phyloP scores from a whole-genome alignment of 306 rosid genomes.

The Vigna reflexopilosa region DNA sequence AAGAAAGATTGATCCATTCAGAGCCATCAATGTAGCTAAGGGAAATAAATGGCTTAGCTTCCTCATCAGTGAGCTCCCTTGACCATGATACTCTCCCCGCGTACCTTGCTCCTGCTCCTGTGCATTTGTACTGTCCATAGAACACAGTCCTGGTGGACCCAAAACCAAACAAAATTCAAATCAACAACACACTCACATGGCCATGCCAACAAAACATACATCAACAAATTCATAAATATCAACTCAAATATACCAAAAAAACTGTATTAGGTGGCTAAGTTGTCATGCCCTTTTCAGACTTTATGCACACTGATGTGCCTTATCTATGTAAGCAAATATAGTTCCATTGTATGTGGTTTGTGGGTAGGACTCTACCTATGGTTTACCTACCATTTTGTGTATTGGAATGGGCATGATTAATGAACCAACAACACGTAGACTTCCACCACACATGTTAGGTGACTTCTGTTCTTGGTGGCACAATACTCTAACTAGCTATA shows the following conservation, averaged over 20 bases:
- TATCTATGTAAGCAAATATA: constrained; percentile 17
- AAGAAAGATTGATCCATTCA: constrained; percentile 50
- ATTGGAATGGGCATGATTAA: constrained; percentile 36
- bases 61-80: constrained; percentile 68
- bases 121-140: constrained; percentile 80
- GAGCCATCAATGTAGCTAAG: constrained; percentile 64
- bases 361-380: constrained; percentile 25
- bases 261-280: constrained; percentile 29
- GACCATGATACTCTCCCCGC: constrained; percentile 82
- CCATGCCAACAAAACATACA: constrained; percentile 30
- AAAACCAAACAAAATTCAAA: constrained; percentile 4
- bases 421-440: constrained; percentile 56
- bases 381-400: neutral
- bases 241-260: no score
- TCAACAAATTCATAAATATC: no score
- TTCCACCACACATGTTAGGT: constrained; percentile 11
- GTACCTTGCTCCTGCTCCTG: constrained; percentile 73
- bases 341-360: neutral
- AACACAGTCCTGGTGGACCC: constrained; percentile 73
- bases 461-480: constrained; percentile 5
- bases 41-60: constrained; percentile 75
- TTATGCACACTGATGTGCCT: constrained; percentile 37
- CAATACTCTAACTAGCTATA: constrained; percentile 19
- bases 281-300: constrained; percentile 19
- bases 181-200: constrained; percentile 43